Percentiles rank a stretch among this genome's conserved stretches.
These are phyloP conservation scores for Fusarium haematococcum DNA, from an alignment of 2,329 filamentous ascomycete genomes.

Conservation along the genomic window DNA sequence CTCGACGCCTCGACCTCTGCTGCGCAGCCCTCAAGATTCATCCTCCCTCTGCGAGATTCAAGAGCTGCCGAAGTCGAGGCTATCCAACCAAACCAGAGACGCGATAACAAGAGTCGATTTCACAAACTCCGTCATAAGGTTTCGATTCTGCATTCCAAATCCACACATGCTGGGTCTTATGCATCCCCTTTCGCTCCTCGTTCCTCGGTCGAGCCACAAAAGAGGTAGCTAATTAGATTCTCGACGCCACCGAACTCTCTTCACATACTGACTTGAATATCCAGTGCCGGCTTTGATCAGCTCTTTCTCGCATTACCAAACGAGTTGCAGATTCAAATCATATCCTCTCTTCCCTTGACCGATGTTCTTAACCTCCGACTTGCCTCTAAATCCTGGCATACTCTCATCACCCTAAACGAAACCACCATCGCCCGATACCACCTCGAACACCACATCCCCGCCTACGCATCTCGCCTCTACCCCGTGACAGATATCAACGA, in stretches of 20 bases:
- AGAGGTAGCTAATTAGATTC: constrained; percentile 47
- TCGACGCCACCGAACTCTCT: neutral
- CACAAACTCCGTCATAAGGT: constrained; percentile 56
- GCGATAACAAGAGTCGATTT: constrained; percentile 58
- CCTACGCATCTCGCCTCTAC: constrained; percentile 70
- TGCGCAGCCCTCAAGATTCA: constrained; percentile 57
- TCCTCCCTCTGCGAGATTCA: constrained; percentile 61
- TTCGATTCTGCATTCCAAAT: constrained; percentile 51
- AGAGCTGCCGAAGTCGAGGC: constrained; percentile 49
- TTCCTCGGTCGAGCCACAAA: constrained; percentile 45
- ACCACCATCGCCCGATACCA: constrained; percentile 71
- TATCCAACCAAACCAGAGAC: constrained; percentile 51
- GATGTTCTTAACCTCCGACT: constrained; percentile 70
- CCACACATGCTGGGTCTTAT: constrained; percentile 36
- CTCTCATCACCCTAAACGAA: constrained; percentile 70
- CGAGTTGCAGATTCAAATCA: constrained; percentile 73
- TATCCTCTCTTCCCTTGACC: constrained; percentile 69
- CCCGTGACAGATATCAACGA: constrained; percentile 61
- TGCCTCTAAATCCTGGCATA: constrained; percentile 69
- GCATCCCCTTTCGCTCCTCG: constrained; percentile 21
- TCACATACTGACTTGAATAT: constrained; percentile 7
- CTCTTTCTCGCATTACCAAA: constrained; percentile 70
- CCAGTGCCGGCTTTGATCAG: constrained; percentile 60
- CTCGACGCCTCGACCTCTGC: constrained; percentile 42
- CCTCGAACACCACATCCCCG: constrained; percentile 68